Base-by-base conservation (phyloP, 2,329 filamentous ascomycete species). In the Colletotrichum abscissum region DNA sequence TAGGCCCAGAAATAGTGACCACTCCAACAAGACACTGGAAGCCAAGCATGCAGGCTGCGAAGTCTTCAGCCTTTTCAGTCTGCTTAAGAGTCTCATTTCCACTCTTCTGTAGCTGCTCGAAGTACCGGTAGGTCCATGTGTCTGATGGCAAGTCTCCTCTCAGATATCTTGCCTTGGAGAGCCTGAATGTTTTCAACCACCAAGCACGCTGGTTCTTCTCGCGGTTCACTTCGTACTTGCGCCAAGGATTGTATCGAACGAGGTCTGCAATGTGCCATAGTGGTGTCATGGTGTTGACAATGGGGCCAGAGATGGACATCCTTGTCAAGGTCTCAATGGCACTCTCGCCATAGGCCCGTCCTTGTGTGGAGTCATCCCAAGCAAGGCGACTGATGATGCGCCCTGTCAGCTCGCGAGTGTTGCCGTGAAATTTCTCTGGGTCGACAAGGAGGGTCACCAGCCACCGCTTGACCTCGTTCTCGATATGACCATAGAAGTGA, bases 11-110 rank as follows among this genome's bases (percentile, higher is more conserved):
- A 69, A 88, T 86, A 11, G 86, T 88, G 38, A 88, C 82, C 11
- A 88, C 85, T 8, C 87, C 86, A 14, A 88, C 86, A 6, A 88
- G 82, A 67, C 86, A 87, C 76, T 88, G 81, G 75, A 88, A 88
- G 0, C 86, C 86, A 30, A 88, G 82, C 85, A 87, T 88, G 76
- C 86, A 88, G 64, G 84, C 84, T 8, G 86, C 85, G 77, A 86
- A 86, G 30, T 82, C 79, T 75, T 87, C 85, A 33, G 87, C 83
- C 38, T 85, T 81, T 16, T 82, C 80, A 28, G 70, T 77, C 78
- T 88, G 84, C 42, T 85, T 82, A 0, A 87, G 79, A 1, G 73
- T 76, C 5, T 75, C 59, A 63, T 87, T 86, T 14, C 85, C 84
- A 59, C 82, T 81, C 26, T 80, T 77, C 63, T 79, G 77, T 19